Evolutionary conservation across 108 stramenopile genomes (phyloP), one percentile per base, ranked within the genome.

Genomic region (Skeletonema marinoi): DNA sequence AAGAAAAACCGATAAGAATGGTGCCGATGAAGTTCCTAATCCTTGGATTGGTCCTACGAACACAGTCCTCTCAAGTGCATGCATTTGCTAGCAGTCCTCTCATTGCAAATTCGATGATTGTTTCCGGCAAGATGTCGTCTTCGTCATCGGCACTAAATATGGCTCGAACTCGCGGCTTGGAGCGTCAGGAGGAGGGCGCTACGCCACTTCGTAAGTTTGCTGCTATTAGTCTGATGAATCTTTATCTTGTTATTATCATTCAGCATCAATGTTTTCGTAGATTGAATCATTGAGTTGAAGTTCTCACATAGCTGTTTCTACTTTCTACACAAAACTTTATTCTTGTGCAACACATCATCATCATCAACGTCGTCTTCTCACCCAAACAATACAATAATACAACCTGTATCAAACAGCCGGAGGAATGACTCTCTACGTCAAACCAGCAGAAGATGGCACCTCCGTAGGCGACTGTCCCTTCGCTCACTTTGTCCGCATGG

Each of bases 381-480:
- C 11, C 35, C 50, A 62, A 61, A 21, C 29, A 31, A 32, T 17
- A 50, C 21, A 61, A 56, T 19, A 35, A 8, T 17, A 39, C 38
- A 65, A 36, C 13, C 35, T 65, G 11, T 0, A 72, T 16, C 41
- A 21, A 46, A n/a, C 69, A 94, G 93, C 88, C 65, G 93, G 91
- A 31, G 91, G 90, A 25, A 94, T 94, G 93, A 75, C 81, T 4
- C 82, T 95, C 42, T 95, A 92, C 77, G 44, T 93, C 31, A 95
- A 95, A 75, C 91, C 94, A 32, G 92, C 84, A 17, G 62, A 83
- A 64, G 91, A 90, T 60, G 92, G 90, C 0, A 78, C 66, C 14
- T 82, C 87, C 17, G 82, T 90, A 0, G 94, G 94, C 10, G 94
- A 95, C 65, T 95, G 94, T 73, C 94, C 94, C 33, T 95, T 92